Base-by-base conservation (phyloP, 768 basidiomycete species). In the Omphalotus guepiniiformis region DNA sequence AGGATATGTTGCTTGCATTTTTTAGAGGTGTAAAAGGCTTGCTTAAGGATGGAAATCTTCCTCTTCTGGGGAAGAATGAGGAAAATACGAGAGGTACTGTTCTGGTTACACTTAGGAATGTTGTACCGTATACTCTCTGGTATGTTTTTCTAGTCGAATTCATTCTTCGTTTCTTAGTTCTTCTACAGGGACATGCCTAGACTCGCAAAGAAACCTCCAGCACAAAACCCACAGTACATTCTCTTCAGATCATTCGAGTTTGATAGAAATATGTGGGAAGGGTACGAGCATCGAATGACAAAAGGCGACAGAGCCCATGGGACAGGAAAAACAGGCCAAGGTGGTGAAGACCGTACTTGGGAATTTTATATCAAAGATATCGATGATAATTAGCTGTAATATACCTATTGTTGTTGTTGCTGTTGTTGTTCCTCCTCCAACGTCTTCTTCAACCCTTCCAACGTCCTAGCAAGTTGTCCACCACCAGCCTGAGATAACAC, bases 241-340 rank as follows among this genome's bases (percentile, higher is more conserved):
- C 73, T 86, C 9, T 62, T 92, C 15, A 78, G 89, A 23, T 94
- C 92, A 1, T 97, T 94, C 63, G 70, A 63, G 15, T 97, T 98
- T 60, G 69, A 80, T 34, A 72, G 88, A 34, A 62, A 63, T 8
- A 53, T 69, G 0, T 98, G 92, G 82, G 79, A 76, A 39, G 92
- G 90, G 1, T 98, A 97, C 57, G 85, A 85, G 55, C 95, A 98
- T 62, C 72, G 90, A n/a, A 87, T 95, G 83, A 96, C 95, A 3
- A 87, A 93, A 58, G 94, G 94, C 4, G 90, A 79, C 69, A 74
- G 79, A 61, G 88, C 63, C 0, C 77, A 77, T 59, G 84, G 79
- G 23, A 76, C 69, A 32, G 80, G 77, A 22, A 83, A 63, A 68
- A 88, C 80, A 11, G 87, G 80, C 29, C 81, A 80, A 58, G 85